Base-by-base conservation (phyloP, 768 basidiomycete species). In the Ramaria sp. region DNA sequence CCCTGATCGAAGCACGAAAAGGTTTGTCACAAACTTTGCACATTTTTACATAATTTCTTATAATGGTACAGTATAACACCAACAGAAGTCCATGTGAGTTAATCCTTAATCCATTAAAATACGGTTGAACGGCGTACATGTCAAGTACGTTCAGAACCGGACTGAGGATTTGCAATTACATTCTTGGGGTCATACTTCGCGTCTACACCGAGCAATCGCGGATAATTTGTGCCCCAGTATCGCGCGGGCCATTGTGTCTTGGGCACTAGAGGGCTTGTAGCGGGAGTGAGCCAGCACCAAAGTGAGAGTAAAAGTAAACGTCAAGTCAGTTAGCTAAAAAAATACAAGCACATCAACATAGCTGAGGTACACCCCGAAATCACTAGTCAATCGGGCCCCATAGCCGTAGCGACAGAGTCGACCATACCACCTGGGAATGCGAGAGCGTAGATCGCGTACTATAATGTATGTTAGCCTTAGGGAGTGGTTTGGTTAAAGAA, bases 151-250 rank as follows among this genome's bases (percentile, higher is more conserved):
- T 34, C 33, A 34, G 33, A 34, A 34, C 49, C 49, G 30, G 49
- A 51, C 27, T 51, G 49, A 30, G 49, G 49, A 51, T 51, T 51
- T 3, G 19, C 15, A 30, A 51, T 22, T 10, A 30, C 6, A 51
- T 51, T 51, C n/a, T 51, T 20, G 6, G 49, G 49, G 37, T 51
- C 49, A 27, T 70, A 73, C 60, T 71, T 69, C 37, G 59, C 52
- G 61, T 73, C 72, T 52, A 71, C 62, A 6, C 45, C 46, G 0
- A 70, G 59, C 3, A 72, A 62, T 30, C 54, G 57, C 6, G 59
- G 53, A 56, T 73, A 71, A 60, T 73, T 73, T 4, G 47, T 20
- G 10, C 71, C 71, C 71, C 71, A 73, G 57, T 65, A 72, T 13
- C 9, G 15, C 20, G 39, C 3, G 4, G 52, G 52, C 9, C 33